Evolutionary conservation across 2,329 filamentous ascomycete species (phyloP).

Genomic region (Arthrobotrys conoides): DNA sequence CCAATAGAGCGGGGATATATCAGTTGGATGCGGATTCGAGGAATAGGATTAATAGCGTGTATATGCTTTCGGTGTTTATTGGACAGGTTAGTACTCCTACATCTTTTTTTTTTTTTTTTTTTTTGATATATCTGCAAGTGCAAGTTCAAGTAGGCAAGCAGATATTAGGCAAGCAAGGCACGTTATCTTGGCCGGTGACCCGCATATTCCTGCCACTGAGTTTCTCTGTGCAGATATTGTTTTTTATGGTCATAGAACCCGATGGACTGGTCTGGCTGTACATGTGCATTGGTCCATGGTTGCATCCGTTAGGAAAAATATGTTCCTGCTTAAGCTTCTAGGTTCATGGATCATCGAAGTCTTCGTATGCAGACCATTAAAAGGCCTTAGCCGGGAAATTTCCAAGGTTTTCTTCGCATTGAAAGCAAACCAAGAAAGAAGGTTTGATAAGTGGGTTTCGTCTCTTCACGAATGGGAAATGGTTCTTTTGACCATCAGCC

Average conservation of each 20-base stretch:
- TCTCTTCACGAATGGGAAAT: constrained; percentile 34
- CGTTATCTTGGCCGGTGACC: background rate
- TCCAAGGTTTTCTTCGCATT: background rate
- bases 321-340: constrained; percentile 45
- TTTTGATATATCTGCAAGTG: too few relatives aligned
- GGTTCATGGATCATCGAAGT: constrained; percentile 21
- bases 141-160: too few relatives aligned
- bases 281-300: constrained; percentile 45
- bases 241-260: constrained; percentile 31
- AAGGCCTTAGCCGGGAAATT: background rate
- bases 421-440: constrained; percentile 12
- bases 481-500: constrained; percentile 8
- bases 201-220: background rate
- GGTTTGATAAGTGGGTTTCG: background rate
- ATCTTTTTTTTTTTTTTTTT: background rate
- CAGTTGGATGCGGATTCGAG: constrained; percentile 78
- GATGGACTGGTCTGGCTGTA: constrained; percentile 24
- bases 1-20: constrained; percentile 80
- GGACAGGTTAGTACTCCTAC: constrained; percentile 75
- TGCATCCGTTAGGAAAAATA: constrained; percentile 40
- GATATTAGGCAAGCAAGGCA: background rate
- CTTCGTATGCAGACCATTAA: constrained; percentile 18
- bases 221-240: background rate
- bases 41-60: constrained; percentile 84
- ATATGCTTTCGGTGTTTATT: constrained; percentile 82